Evolutionary conservation across 495 filamentous ascomycete species (phyloP), one percentile per base, ranked within the genome.

Genomic region (Stereocaulon alpinum): DNA sequence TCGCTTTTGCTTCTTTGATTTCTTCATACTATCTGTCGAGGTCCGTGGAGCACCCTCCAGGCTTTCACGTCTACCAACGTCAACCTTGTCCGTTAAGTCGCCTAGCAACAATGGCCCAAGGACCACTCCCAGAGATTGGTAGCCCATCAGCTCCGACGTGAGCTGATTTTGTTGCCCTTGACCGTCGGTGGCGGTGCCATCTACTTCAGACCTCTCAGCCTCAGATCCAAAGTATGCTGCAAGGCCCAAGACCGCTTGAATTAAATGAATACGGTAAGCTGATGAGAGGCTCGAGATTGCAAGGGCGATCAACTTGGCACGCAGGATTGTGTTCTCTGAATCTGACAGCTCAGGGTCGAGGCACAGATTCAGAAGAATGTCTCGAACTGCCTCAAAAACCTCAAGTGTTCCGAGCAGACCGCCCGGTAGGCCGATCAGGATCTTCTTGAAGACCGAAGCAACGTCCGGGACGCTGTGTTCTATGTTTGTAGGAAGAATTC

Each of bases 321-420:
- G 75, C 44, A 83, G 70, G 64, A 75, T 80, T 44, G 68, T 76
- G 40, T 78, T 72, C 61, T 75, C 80, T 12, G 77, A 76, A 58
- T 70, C 69, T 22, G 72, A 71, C 41, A 74, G 67, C 49, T 80
- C 78, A 2, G 75, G 70, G 50, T 77, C 76, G 0, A 70, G 71
- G 57, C 76, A 72, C 17, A 80, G 73, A 47, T 83, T 79, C 34
- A 72, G 72, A 45, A 81, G 79, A 37, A 93, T 84, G 34, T 77
- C 76, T 29, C 84, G 78, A 15, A 92, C 65, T 4, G 79, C 76
- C 49, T 84, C 80, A 61, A 89, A 91, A 27, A 91, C 68, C 24
- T 74, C 70, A 40, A 80, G 64, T 27, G 85, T 86, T 15, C 88
- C 88, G 12, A 93, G 72, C 41, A 92, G 82, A 2, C 88, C 88